These are phyloP conservation scores for Epicoccum sorghinum DNA, from an alignment of 2,329 filamentous ascomycete species.

Conservation along the genomic window DNA sequence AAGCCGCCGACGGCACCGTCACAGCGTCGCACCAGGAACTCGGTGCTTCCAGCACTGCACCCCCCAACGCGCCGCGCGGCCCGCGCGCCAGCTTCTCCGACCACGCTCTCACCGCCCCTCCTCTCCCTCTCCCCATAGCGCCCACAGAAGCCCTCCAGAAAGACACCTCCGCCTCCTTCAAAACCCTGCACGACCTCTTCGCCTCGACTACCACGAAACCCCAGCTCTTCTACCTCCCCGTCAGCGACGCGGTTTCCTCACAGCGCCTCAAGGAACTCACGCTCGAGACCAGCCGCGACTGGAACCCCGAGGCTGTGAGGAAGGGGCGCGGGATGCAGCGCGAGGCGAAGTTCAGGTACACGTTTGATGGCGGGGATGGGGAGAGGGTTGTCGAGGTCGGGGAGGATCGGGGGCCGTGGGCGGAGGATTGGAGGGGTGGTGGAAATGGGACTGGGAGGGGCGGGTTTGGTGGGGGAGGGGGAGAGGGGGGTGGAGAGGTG, in stretches of 20 bases:
- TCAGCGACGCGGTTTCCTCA: constrained; percentile 67
- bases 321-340: constrained; percentile 38
- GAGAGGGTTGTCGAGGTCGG: constrained; percentile 52
- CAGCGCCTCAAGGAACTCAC: constrained; percentile 68
- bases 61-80: constrained; percentile 32
- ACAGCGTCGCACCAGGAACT: constrained; percentile 44
- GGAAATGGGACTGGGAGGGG: constrained; percentile 17
- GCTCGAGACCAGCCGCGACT: constrained; percentile 50
- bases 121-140: constrained; percentile 1
- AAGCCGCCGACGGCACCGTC: constrained; percentile 21
- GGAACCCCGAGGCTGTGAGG: constrained; percentile 42
- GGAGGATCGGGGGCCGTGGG: constrained; percentile 40
- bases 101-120: constrained; percentile 2
- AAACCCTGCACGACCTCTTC: constrained; percentile 66
- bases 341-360: constrained; percentile 46
- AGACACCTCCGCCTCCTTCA: constrained; percentile 49
- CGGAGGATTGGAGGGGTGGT: constrained; percentile 26
- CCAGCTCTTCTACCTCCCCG: constrained; percentile 69
- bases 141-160: constrained; percentile 16
- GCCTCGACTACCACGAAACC: constrained; percentile 66
- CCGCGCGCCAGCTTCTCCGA: constrained; percentile 18
- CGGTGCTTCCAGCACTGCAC: constrained; percentile 26
- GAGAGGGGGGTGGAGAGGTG: constrained; percentile 18
- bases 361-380: constrained; percentile 53
- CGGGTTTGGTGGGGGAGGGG: constrained; percentile 18